Percentiles rank a stretch among this genome's conserved stretches.
phyloP scores from a whole-genome alignment of 345 rosid species.

The Microcos paniculata region DNA sequence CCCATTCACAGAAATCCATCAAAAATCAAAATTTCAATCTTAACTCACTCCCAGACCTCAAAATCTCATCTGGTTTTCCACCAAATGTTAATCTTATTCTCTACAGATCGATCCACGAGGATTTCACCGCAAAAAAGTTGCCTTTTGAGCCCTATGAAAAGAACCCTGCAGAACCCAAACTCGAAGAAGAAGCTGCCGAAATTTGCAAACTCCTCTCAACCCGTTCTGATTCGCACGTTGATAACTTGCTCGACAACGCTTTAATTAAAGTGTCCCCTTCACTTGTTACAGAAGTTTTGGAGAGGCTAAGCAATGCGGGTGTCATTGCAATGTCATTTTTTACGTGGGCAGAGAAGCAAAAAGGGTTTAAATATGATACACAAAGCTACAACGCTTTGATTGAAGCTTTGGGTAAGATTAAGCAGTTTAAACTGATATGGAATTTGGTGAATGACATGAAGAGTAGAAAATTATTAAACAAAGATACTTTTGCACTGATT shows the following conservation, averaged over 20 bases:
- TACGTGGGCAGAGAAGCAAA: constrained; percentile 75
- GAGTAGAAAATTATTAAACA: constrained; percentile 51
- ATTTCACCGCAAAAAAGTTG: constrained; percentile 16
- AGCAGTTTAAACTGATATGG: constrained; percentile 73
- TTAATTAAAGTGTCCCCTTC: constrained; percentile 47
- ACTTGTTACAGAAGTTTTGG: constrained; percentile 54
- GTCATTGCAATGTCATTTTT: constrained; percentile 65
- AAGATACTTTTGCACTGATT: constrained; percentile 72
- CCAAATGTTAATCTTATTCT: constrained; percentile 14
- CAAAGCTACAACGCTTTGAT: constrained; percentile 70
- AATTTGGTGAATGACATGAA: constrained; percentile 66
- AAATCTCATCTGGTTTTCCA: constrained; percentile 4
- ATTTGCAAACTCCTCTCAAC: constrained; percentile 51
- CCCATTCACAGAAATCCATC: constrained; percentile 1
- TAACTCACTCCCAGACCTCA: constrained; percentile 11
- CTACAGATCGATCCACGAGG: constrained; percentile 26
- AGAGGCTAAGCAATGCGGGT: constrained; percentile 78
- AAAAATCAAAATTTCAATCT: constrained; percentile 11
- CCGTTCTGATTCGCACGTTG: constrained; percentile 28
- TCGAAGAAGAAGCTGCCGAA: constrained; percentile 41
- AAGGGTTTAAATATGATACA: constrained; percentile 51
- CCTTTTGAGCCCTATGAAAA: constrained; percentile 1
- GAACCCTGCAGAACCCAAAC: constrained; percentile 29
- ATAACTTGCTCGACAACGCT: constrained; percentile 40
- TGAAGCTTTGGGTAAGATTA: constrained; percentile 81